Evolutionary conservation across 805 yeast species (phyloP).

Genomic region (Saccharomycopsis sp.): DNA sequence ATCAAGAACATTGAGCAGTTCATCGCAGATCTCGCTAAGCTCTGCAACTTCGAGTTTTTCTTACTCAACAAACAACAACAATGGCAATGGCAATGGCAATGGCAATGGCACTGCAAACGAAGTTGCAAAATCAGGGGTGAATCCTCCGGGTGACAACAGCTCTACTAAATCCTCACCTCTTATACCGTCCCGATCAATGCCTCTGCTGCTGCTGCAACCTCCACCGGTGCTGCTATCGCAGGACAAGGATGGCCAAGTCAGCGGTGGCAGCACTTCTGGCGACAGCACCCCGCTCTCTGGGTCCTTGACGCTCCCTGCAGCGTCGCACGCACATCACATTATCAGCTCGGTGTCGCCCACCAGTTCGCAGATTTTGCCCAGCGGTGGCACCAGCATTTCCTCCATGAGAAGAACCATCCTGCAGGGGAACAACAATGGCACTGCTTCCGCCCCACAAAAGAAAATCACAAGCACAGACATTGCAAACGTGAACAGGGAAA

Average conservation of each 20-base stretch:
- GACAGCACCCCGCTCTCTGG: background rate
- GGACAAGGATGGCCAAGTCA: background rate
- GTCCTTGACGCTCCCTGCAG: background rate
- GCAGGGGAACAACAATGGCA: slow-evolving; percentile 2
- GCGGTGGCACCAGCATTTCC: slow-evolving; percentile 12
- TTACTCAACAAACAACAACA: slow-evolving; percentile 2
- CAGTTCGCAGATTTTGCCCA: slow-evolving; percentile 1
- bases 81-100: slow-evolving; percentile 3
- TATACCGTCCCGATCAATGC: slow-evolving; percentile 9
- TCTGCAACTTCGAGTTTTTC: slow-evolving; percentile 17
- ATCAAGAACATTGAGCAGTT: slow-evolving; percentile 18
- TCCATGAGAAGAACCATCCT: slow-evolving; percentile 15
- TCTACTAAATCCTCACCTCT: slow-evolving; percentile 12
- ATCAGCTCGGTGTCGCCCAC: background rate
- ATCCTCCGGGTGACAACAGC: background rate
- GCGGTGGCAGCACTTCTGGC: background rate
- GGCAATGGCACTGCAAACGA: slow-evolving; percentile 1
- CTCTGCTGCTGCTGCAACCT: slow-evolving; percentile 12
- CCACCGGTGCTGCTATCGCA: background rate
- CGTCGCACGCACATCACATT: background rate
- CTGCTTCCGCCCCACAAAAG: background rate
- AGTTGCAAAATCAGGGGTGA: background rate
- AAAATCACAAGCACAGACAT: too few relatives aligned
- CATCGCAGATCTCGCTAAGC: slow-evolving; percentile 14
- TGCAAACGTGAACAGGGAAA: too few relatives aligned